These are phyloP conservation scores for Suillus brevipes DNA, from an alignment of 768 basidiomycete genomes.

Conservation along the genomic window DNA sequence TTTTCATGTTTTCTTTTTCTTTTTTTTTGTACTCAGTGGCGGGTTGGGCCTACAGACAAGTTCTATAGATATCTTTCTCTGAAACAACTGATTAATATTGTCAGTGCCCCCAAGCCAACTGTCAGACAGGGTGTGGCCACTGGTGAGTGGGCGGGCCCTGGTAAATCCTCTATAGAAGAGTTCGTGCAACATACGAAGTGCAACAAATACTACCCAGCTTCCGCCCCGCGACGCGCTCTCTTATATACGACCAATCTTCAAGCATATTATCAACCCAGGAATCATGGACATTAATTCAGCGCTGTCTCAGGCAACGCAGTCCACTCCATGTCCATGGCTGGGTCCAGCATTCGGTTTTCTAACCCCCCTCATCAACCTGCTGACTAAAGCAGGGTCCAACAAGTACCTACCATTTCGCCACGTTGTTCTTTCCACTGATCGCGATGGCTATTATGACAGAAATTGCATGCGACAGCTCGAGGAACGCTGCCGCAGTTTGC, in stretches of 20 bases:
- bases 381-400: constrained; percentile 50
- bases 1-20: no score
- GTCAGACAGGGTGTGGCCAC: background rate
- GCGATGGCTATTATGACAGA: constrained; percentile 29
- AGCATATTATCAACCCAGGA: background rate
- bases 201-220: background rate
- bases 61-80: background rate
- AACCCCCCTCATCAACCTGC: constrained; percentile 44
- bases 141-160: background rate
- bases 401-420: constrained; percentile 32
- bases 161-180: background rate
- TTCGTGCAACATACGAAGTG: background rate
- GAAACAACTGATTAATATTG: background rate
- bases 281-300: background rate
- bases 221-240: background rate
- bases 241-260: background rate
- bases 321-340: constrained; percentile 49
- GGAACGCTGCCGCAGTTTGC: constrained; percentile 46
- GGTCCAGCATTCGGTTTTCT: constrained; percentile 42
- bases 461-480: constrained; percentile 44
- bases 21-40: no score
- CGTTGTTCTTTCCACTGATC: background rate
- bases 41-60: background rate
- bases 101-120: background rate
- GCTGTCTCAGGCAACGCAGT: constrained; percentile 35